Percentiles rank a stretch among this genome's conserved stretches.
Conservation (phyloP, 2,329 filamentous ascomycete genomes). For the Xylaria arbuscula region DNA sequence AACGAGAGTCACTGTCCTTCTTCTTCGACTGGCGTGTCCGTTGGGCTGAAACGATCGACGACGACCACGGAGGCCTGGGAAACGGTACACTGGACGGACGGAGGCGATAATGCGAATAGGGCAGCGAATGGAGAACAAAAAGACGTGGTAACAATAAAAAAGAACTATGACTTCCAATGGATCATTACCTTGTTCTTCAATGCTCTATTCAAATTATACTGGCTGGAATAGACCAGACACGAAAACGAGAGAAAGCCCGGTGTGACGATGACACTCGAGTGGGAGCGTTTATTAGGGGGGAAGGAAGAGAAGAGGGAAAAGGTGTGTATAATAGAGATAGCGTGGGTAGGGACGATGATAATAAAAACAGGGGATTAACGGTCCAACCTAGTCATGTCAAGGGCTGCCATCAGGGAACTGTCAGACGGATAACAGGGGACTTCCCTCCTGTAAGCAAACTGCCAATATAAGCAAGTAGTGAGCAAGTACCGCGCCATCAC, state of each 20-base stretch:
- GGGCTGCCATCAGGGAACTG: not conserved
- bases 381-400: not conserved
- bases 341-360: constrained; percentile 9
- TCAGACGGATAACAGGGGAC: constrained; percentile 1
- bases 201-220: constrained; percentile 4
- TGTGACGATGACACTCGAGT: not conserved
- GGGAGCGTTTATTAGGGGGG: not conserved
- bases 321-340: not conserved
- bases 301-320: not conserved
- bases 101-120: not conserved
- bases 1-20: constrained; percentile 11
- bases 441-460: not conserved
- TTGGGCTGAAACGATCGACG: constrained; percentile 33
- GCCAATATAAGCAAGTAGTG: not conserved
- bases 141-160: constrained; percentile 13
- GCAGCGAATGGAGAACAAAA: constrained; percentile 13
- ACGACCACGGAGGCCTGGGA: constrained; percentile 19
- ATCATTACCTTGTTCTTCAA: not conserved
- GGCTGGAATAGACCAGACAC: constrained; percentile 5
- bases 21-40: not conserved
- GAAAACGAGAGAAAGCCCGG: constrained; percentile 10
- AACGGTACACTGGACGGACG: not conserved
- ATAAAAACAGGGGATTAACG: constrained; percentile 7
- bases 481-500: not conserved
- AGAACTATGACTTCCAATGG: constrained; percentile 6